A percentile compares a stretch with the other conserved stretches of the same genome.
phyloP scores from a whole-genome alignment of 768 basidiomycete genomes.

The Podaxis mareebaensis region DNA sequence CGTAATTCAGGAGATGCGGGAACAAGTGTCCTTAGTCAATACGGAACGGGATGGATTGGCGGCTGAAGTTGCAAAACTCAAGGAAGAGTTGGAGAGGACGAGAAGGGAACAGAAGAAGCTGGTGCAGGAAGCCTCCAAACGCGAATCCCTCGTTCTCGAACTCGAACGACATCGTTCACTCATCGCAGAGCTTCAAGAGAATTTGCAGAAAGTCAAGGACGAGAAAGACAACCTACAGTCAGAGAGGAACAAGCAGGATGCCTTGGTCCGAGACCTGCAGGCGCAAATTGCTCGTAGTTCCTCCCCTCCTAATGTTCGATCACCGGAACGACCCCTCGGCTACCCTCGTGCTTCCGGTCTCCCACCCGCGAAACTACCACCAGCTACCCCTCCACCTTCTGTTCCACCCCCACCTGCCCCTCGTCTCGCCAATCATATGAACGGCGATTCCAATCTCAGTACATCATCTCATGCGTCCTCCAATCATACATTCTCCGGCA shows the following conservation, averaged over 20 bases:
- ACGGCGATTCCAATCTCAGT: constrained; percentile 54
- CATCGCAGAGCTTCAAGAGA: constrained; percentile 76
- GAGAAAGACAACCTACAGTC: constrained; percentile 77
- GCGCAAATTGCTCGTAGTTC: constrained; percentile 65
- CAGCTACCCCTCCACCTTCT: constrained; percentile 84
- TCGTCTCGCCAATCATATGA: constrained; percentile 37
- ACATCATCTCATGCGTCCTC: constrained; percentile 64
- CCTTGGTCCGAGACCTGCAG: constrained; percentile 75
- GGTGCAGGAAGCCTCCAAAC: constrained; percentile 71
- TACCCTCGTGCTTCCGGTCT: constrained; percentile 62
- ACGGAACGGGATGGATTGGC: constrained; percentile 46
- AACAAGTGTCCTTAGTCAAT: constrained; percentile 47
- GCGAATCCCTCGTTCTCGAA: constrained; percentile 71
- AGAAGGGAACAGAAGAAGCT: constrained; percentile 62
- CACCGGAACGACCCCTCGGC: constrained; percentile 52
- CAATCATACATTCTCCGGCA: constrained; percentile 39
- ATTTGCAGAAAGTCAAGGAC: constrained; percentile 75
- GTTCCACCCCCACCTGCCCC: constrained; percentile 85
- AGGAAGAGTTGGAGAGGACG: constrained; percentile 59
- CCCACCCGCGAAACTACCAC: constrained; percentile 76
- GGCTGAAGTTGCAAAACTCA: constrained; percentile 50
- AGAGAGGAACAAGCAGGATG: constrained; percentile 71
- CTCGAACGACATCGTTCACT: constrained; percentile 76
- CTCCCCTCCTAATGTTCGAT: constrained; percentile 55
- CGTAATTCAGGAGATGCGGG: constrained; percentile 47